Percentiles rank a stretch among this genome's conserved stretches.
Evolutionary conservation across 306 rosid species (phyloP).

Genomic region (Erythrophleum fordii): DNA sequence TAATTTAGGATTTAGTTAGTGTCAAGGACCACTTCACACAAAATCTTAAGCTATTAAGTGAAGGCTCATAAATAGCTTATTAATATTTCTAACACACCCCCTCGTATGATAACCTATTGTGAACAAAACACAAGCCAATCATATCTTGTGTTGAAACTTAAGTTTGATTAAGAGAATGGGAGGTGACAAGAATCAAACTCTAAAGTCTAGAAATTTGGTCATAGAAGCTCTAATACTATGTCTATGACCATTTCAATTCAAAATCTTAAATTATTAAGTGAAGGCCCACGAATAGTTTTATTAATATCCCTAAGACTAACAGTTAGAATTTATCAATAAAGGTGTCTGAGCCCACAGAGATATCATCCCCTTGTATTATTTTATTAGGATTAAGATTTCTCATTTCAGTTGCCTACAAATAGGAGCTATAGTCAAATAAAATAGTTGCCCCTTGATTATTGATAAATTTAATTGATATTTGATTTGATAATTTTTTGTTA

Average conservation of each 20-base stretch:
- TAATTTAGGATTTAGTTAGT: background rate
- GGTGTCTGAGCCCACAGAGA: background rate
- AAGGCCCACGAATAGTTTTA: background rate
- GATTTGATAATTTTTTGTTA: background rate
- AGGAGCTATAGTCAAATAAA: background rate
- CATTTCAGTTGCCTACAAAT: background rate
- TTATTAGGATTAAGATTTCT: background rate
- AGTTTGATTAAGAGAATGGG: too few species aligned
- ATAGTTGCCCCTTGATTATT: background rate
- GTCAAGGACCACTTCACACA: background rate
- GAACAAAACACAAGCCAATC: too few species aligned
- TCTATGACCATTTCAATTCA: background rate
- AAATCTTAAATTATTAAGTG: background rate
- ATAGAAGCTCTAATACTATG: background rate
- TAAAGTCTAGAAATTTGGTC: too few species aligned
- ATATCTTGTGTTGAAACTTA: too few species aligned
- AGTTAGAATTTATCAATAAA: background rate
- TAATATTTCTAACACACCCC: too few species aligned
- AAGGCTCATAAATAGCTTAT: background rate
- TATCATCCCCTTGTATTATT: background rate
- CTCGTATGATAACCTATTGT: too few species aligned
- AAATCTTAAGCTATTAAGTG: background rate
- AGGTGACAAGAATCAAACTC: too few species aligned
- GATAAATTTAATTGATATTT: background rate
- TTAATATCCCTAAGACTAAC: background rate